Conservation (phyloP, 345 rosid genomes). For the Salix exigua region DNA sequence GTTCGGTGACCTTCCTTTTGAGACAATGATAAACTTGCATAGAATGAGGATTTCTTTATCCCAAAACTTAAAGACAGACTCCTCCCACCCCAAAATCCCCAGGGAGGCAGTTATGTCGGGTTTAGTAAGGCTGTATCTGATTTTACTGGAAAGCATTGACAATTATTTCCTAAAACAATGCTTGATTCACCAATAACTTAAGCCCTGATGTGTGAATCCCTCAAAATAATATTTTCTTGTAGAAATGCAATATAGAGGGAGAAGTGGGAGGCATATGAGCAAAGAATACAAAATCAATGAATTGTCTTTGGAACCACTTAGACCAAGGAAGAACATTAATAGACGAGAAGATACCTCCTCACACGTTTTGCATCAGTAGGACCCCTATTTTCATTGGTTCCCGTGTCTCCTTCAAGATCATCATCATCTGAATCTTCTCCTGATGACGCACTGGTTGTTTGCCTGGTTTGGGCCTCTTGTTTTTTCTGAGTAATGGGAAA, state of each 20-base stretch:
- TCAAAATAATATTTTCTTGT: not conserved
- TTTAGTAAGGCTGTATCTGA: not conserved
- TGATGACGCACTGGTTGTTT: conserved; percentile 85
- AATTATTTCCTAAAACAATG: not conserved
- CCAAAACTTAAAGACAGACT: not conserved
- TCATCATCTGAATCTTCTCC: conserved; percentile 91
- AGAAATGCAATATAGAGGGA: not conserved
- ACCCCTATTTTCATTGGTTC: conserved; percentile 52
- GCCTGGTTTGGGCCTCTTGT: conserved; percentile 48
- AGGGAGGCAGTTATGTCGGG: not conserved
- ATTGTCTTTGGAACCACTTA: not conserved
- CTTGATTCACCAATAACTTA: not conserved
- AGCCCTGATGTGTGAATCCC: not conserved
- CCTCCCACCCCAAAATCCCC: not conserved
- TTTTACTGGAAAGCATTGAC: not conserved
- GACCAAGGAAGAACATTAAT: not conserved
- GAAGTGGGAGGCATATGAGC: not conserved
- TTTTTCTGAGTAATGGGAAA: conserved; percentile 38
- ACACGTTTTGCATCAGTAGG: conserved; percentile 62
- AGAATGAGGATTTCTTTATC: too few relatives aligned
- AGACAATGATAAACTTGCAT: not conserved
- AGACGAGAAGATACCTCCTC: conserved; percentile 49
- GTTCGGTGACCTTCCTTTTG: not conserved
- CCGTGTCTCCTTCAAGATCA: conserved; percentile 84
- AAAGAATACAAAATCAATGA: not conserved